Conservation (phyloP, 2,329 filamentous ascomycete genomes). For the Epichloe aotearoae region DNA sequence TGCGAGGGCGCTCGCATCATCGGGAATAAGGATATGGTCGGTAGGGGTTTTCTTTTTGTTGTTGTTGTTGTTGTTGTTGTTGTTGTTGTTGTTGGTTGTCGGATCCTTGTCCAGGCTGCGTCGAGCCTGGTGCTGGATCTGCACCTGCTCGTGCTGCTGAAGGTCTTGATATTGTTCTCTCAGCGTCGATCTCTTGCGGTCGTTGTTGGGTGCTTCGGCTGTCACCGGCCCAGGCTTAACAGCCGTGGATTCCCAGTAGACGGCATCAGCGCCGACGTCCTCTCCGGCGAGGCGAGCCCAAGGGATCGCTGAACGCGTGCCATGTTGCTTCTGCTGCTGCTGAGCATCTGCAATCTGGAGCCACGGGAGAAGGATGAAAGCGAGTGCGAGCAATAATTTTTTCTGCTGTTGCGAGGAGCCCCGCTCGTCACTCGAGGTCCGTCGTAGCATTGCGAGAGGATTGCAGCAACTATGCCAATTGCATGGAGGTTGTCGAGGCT, state of each 20-base stretch:
- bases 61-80: conserved; percentile 7
- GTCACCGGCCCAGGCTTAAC: conserved; percentile 12
- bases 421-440: conserved; percentile 46
- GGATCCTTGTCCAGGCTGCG: conserved; percentile 2
- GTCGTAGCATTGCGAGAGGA: conserved; percentile 42
- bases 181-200: not conserved
- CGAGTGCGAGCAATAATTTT: conserved; percentile 40
- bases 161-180: not conserved
- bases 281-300: not conserved
- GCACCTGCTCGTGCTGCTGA: conserved; percentile 10
- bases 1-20: conserved; percentile 89
- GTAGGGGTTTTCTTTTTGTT: conserved; percentile 13
- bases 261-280: not conserved
- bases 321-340: conserved; percentile 39
- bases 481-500: conserved; percentile 3
- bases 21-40: conserved; percentile 21
- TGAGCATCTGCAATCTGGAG: conserved; percentile 45
- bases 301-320: conserved; percentile 1
- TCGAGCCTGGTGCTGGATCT: conserved; percentile 11
- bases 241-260: conserved; percentile 19
- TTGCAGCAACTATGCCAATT: not conserved
- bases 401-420: conserved; percentile 29
- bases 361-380: conserved; percentile 44
- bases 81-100: not conserved
- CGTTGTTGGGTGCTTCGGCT: conserved; percentile 13